phyloP scores from a whole-genome alignment of 139 green algal genomes.

The Volvox reticuliferus region DNA sequence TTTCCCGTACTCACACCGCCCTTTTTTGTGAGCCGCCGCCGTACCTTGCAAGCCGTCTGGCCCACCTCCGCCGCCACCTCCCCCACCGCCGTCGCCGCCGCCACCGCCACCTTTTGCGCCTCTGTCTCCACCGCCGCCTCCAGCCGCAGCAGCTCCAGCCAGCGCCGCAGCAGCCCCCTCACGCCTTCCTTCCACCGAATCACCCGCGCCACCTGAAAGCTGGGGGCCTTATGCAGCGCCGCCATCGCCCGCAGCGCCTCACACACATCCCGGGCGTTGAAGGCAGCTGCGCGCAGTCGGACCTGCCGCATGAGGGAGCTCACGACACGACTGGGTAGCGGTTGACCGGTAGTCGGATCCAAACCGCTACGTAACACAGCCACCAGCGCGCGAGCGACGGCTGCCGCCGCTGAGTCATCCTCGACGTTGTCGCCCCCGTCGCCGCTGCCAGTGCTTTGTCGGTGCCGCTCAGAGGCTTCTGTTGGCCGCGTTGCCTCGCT shows the following conservation, averaged over 20 bases:
- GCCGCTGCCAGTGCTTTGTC: too few species aligned
- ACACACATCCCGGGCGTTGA: slow-evolving; percentile 20
- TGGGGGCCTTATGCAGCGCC: neutral
- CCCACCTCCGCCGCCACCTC: neutral
- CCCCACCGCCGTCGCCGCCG: neutral
- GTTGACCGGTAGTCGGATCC: neutral
- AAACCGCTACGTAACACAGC: neutral
- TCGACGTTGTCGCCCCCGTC: neutral
- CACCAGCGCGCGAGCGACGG: neutral
- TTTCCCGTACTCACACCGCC: too few species aligned
- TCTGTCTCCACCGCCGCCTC: neutral
- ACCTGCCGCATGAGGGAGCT: slow-evolving; percentile 21
- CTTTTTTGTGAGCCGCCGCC: too few species aligned
- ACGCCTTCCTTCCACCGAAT: slow-evolving; percentile 28
- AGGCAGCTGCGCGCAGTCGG: neutral
- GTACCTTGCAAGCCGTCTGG: neutral
- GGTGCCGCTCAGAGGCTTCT: neutral
- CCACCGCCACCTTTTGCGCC: neutral
- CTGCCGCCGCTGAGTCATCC: too few species aligned
- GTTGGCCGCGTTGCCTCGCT: too few species aligned
- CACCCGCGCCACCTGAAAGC: neutral
- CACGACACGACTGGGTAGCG: neutral
- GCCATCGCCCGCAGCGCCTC: slow-evolving; percentile 25
- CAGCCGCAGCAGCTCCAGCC: slow-evolving; percentile 14
- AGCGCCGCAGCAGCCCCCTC: slow-evolving; percentile 33